Evolutionary conservation across 2,329 filamentous ascomycete genomes (phyloP), one percentile per base, ranked within the genome.

Genomic region (Ramularia collo-cygni): DNA sequence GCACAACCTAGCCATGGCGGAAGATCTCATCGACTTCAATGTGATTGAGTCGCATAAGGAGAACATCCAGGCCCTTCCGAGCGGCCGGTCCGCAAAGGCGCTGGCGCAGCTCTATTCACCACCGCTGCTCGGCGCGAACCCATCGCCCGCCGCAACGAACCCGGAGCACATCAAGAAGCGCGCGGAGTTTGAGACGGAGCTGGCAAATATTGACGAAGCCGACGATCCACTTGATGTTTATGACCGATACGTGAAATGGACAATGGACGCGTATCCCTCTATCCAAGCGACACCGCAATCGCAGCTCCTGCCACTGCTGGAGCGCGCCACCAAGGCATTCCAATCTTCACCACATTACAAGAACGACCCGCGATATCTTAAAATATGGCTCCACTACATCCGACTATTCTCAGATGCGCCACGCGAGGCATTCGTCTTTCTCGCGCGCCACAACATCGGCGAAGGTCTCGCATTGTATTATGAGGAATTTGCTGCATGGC

Each of bases 201-300:
- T 96, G 13, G 73, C 78, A 30, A 77, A 72, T 34, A 81, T 93
- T 36, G 76, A 78, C 48, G 92, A 98, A 61, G 86, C 85, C 0
- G 92, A 98, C 60, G 92, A 98, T 57, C 92, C 92, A 1, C 78
- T 98, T 34, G 92, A 96, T 56, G 77, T 95, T 46, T 98, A 87
- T 68, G 90, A 96, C 62, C 82, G 92, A 61, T 98, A 98, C 61
- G 86, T 96, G 42, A 87, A 87, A 65, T 98, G 92, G 92, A 95
- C 89, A 1, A 70, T 96, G 18, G 86, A 95, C 63, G 84, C 90
- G 38, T 98, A 96, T 62, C 90, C 92, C 2, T 90, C 89, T 0
- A 85, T 90, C 16, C 89, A 95, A 67, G 87, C 89, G 38, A 95
- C 89, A 19, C 76, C 86, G 1, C 80, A 93, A 57, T 95, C 90